Evolutionary conservation across 768 basidiomycete species (phyloP), one percentile per base, ranked within the genome.

Genomic region (Tylopilus subfusipes): DNA sequence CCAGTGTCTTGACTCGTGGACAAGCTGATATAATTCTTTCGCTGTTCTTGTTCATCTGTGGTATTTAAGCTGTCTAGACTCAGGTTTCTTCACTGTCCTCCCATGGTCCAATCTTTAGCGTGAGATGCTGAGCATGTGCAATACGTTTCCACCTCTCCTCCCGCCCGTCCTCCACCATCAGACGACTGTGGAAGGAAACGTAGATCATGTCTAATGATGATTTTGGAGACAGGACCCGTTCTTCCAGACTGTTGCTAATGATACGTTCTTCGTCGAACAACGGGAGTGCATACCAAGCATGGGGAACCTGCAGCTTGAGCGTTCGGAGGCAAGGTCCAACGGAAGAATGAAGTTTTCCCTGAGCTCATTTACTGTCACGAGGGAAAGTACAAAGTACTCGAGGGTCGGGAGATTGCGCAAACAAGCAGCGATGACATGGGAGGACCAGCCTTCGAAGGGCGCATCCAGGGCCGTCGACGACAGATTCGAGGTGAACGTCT

Each of bases 281-380:
- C 18, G 71, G 61, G 16, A 54, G 36, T 11, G 68, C 62, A 58
- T 69, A 72, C 68, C 69, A 69, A 6, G 70, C 73, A 44, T 72
- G 68, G 24, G 60, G 65, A n/a, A 75, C 55, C 29, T 68, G 63
- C 11, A 77, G 48, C 56, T 74, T 78, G 51, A 78, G 49, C 8
- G 70, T 68, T 11, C n/a, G 24, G 7, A 74, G 48, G 13, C 51
- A 64, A 14, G 56, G 58, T 9, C 72, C 69, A 78, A 42, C 1
- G 66, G 59, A 14, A 51, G 46, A 25, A 76, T 55, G 50, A 76
- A 74, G 44, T 70, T 62, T 27, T 55, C 63, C 47, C 62, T 40
- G 11, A 73, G 63, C 43, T 76, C 74, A 22, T 66, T 63, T 7
- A 72, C 71, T 9, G 72, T 74, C 33, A 72, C 58, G 21, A 73